A percentile compares a stretch with the other conserved stretches of the same genome.
Evolutionary conservation across 129 eudicot species (phyloP).

Genomic region (Saposhnikovia divaricata): DNA sequence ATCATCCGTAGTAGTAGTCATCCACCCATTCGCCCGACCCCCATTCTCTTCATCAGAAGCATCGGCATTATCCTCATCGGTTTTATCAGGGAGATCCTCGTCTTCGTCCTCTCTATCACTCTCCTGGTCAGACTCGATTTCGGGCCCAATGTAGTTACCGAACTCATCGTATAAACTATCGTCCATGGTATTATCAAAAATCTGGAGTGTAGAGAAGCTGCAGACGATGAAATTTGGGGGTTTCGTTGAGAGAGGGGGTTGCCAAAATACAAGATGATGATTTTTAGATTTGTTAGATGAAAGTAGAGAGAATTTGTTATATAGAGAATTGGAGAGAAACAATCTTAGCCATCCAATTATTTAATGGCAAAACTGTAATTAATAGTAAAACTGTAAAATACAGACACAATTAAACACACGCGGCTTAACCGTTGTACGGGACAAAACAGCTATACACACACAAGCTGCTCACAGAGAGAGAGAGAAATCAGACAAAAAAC

Average conservation of each 20-base stretch:
- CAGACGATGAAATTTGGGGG: not conserved
- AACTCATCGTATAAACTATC: constrained; percentile 93
- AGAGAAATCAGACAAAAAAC: no score
- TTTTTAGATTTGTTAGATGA: no score
- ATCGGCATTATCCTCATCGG: constrained; percentile 30
- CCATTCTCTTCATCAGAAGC: constrained; percentile 70
- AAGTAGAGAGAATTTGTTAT: no score
- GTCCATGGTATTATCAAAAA: constrained; percentile 45
- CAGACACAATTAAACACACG: no score
- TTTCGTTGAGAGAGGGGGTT: not conserved
- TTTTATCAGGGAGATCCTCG: constrained; percentile 49
- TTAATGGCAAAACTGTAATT: no score
- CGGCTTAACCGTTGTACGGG: no score
- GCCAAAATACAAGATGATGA: not conserved
- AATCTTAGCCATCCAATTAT: no score
- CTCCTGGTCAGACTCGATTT: constrained; percentile 87
- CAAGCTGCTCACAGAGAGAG: no score
- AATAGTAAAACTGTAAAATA: no score
- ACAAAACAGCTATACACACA: no score
- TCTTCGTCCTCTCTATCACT: constrained; percentile 74
- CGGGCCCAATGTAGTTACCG: constrained; percentile 98
- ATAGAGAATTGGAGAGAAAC: no score
- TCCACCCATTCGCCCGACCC: constrained; percentile 71
- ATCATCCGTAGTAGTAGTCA: constrained; percentile 47
- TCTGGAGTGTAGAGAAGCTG: not conserved